phyloP scores from a whole-genome alignment of 164 flowering plant genomes.

The Tetracentron sinense region DNA sequence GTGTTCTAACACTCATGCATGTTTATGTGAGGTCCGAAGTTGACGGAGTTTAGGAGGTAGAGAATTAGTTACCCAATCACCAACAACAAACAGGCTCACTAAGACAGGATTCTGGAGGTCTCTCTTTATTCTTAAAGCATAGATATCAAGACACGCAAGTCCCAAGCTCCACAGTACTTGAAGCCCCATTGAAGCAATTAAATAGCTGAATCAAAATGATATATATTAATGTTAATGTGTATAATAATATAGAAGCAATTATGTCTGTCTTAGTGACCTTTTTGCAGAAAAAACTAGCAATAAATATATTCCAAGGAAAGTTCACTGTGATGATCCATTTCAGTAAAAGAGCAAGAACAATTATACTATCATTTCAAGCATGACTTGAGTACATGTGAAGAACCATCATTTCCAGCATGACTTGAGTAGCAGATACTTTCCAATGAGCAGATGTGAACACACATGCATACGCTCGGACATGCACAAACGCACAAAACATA shows the following conservation, averaged over 20 bases:
- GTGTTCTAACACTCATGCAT: background rate
- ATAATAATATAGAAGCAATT: no score
- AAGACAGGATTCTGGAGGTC: slow-evolving; percentile 68
- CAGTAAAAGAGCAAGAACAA: background rate
- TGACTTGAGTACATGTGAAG: no score
- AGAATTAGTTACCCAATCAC: slow-evolving; percentile 67
- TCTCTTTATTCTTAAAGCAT: slow-evolving; percentile 62
- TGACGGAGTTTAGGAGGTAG: background rate
- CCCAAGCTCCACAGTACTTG: slow-evolving; percentile 87
- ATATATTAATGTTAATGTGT: background rate
- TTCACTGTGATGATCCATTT: background rate
- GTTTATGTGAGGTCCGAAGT: background rate
- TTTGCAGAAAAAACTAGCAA: background rate
- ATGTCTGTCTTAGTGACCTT: no score
- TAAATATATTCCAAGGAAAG: background rate
- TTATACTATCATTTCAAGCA: background rate
- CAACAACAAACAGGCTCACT: slow-evolving; percentile 81
- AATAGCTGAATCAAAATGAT: slow-evolving; percentile 48
- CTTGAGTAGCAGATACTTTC: background rate
- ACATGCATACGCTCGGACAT: background rate
- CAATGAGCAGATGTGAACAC: background rate
- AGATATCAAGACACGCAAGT: slow-evolving; percentile 70
- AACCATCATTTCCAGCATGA: background rate
- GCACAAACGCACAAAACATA: no score
- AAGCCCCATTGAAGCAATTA: slow-evolving; percentile 88